Percentiles rank a stretch among this genome's conserved stretches.
phyloP scores from a whole-genome alignment of 495 filamentous ascomycete genomes.

The Tuber magnatum region DNA sequence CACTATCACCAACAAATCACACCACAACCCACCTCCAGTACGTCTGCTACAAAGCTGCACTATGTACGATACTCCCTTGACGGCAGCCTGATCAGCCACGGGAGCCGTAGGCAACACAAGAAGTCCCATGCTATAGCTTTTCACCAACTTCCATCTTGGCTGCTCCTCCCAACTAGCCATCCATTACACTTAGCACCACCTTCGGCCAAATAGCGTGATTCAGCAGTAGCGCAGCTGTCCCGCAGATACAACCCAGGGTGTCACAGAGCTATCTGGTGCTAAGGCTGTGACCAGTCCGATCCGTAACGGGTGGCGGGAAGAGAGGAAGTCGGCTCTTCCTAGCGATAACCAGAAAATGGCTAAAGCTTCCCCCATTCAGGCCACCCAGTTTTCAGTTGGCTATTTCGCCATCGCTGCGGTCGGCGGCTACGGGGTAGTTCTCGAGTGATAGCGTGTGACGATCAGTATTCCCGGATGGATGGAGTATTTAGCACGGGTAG shows the following conservation, averaged over 20 bases:
- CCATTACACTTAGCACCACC: not conserved
- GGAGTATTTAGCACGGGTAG: not conserved
- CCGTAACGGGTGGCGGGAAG: not conserved
- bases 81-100: not conserved
- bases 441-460: not conserved
- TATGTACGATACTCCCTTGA: not conserved
- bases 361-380: not conserved
- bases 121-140: not conserved
- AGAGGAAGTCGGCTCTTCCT: not conserved
- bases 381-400: not conserved
- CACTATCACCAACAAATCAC: not conserved
- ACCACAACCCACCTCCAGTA: not conserved
- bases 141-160: not conserved
- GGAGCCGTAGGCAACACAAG: not conserved
- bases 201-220: not conserved
- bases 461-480: not conserved
- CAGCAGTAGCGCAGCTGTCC: not conserved
- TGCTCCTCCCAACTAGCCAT: not conserved
- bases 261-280: not conserved
- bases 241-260: not conserved
- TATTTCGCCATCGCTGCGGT: not conserved
- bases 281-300: not conserved
- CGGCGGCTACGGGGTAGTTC: not conserved
- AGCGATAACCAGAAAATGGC: not conserved
- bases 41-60: not conserved